Evolutionary conservation across 345 rosid species (phyloP).

Genomic region (Syzygium oleosum): DNA sequence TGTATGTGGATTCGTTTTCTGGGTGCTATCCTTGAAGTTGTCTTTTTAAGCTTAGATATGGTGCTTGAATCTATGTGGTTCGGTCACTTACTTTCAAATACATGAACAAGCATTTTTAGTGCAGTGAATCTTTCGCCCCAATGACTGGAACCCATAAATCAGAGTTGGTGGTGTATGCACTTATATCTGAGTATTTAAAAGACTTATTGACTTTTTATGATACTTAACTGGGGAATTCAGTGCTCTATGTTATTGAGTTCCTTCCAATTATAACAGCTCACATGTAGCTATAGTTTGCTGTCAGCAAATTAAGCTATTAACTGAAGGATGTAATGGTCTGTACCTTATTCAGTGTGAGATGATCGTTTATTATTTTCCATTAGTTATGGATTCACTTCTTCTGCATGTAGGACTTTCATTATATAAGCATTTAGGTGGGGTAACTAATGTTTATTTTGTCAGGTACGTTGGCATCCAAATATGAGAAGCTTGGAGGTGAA

Average conservation of each 20-base stretch:
- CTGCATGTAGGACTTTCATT: neutral
- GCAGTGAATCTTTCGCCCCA: neutral
- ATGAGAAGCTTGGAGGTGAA: slow-evolving; percentile 84
- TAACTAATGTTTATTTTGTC: neutral
- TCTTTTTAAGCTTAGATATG: neutral
- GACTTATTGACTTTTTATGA: neutral
- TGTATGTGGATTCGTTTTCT: neutral
- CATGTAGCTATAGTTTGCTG: neutral
- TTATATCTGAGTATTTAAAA: neutral
- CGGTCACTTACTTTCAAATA: neutral
- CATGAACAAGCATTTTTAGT: neutral
- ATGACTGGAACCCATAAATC: neutral
- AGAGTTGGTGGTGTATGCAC: neutral
- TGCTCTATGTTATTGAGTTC: neutral
- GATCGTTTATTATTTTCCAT: neutral
- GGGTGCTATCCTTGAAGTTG: neutral
- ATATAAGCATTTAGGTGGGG: neutral
- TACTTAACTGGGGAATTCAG: neutral
- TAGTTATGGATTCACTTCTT: neutral
- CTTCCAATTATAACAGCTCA: neutral
- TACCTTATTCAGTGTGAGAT: neutral
- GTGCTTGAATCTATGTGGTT: neutral
- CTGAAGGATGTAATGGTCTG: neutral
- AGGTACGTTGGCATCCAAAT: slow-evolving; percentile 81
- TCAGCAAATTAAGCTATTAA: neutral